Conservation (phyloP, 495 filamentous ascomycete species). For the Podospora appendiculata region DNA sequence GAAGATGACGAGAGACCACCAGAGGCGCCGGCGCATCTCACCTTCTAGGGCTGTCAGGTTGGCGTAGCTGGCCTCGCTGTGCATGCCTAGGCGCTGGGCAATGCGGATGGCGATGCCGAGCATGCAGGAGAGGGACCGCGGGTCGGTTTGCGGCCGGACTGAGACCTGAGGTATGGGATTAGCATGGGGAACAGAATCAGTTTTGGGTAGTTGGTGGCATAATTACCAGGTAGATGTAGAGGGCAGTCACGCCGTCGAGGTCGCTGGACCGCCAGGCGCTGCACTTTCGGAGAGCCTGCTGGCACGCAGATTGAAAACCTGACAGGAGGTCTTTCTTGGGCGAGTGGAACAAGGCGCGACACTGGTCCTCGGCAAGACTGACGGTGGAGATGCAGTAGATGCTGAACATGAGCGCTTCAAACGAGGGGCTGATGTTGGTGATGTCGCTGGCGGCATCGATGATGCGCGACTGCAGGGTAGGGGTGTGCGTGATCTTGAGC, state of each 20-base stretch:
- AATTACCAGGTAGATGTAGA: slow-evolving; percentile 56
- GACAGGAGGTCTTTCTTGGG: slow-evolving; percentile 35
- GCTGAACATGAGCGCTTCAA: slow-evolving; percentile 47
- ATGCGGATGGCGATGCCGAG: slow-evolving; percentile 46
- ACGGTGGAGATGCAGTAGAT: slow-evolving; percentile 46
- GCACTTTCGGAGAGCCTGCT: slow-evolving; percentile 46
- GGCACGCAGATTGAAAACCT: slow-evolving; percentile 45
- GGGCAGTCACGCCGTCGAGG: slow-evolving; percentile 50
- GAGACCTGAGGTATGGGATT: slow-evolving; percentile 38
- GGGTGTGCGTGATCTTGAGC: slow-evolving; percentile 45
- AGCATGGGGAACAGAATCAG: no score
- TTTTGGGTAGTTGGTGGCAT: slow-evolving; percentile 20
- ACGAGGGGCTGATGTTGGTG: slow-evolving; percentile 15
- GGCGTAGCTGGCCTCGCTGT: slow-evolving; percentile 32
- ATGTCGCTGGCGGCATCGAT: slow-evolving; percentile 28
- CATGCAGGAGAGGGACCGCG: slow-evolving; percentile 46
- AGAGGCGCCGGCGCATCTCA: slow-evolving; percentile 52
- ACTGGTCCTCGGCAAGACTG: slow-evolving; percentile 38
- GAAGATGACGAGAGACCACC: slow-evolving; percentile 50
- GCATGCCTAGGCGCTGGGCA: slow-evolving; percentile 46
- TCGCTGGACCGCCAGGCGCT: slow-evolving; percentile 37
- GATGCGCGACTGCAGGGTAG: slow-evolving; percentile 37
- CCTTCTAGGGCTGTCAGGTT: slow-evolving; percentile 37
- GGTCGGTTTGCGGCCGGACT: slow-evolving; percentile 32
- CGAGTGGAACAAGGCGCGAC: slow-evolving; percentile 30